A percentile compares a stretch with the other conserved stretches of the same genome.
These are phyloP conservation scores for Nyssa sinensis DNA, from an alignment of 148 eudicot species.

Conservation along the genomic window DNA sequence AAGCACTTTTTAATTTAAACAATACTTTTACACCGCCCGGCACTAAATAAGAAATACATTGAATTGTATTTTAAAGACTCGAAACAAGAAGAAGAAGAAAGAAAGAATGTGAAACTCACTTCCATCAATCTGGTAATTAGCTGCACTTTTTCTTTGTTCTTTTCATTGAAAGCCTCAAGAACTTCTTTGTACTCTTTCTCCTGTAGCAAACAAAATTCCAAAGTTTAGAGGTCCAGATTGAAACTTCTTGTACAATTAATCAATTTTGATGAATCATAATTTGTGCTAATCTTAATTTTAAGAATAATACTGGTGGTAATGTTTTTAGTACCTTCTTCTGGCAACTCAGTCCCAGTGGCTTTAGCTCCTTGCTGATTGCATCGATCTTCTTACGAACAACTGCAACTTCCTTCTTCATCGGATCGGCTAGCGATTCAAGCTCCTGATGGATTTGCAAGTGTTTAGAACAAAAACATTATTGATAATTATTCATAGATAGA, in stretches of 20 bases:
- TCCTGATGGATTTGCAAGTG: no score
- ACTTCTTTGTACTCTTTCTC: conserved; percentile 87
- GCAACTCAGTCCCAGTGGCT: conserved; percentile 76
- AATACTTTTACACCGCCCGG: no score
- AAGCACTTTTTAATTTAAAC: no score
- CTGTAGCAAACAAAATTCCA: conserved; percentile 33
- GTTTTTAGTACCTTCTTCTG: conserved; percentile 89
- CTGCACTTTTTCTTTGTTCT: conserved; percentile 91
- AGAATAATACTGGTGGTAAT: not conserved
- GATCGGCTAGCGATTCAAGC: conserved; percentile 73
- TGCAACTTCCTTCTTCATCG: conserved; percentile 83
- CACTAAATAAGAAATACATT: no score
- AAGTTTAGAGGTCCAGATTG: not conserved
- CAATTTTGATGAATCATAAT: not conserved
- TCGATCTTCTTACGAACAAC: conserved; percentile 86
- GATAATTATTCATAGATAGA: not conserved
- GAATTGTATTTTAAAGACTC: no score
- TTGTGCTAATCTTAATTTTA: not conserved
- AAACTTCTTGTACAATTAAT: not conserved
- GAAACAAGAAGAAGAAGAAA: not conserved
- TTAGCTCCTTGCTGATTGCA: conserved; percentile 73
- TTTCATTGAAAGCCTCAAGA: conserved; percentile 79
- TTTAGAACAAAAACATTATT: no score
- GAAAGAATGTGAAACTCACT: no score
- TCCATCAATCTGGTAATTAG: conserved; percentile 83